These are phyloP conservation scores for Schwanniomyces sp. DNA, from an alignment of 805 yeast genomes.

Conservation along the genomic window DNA sequence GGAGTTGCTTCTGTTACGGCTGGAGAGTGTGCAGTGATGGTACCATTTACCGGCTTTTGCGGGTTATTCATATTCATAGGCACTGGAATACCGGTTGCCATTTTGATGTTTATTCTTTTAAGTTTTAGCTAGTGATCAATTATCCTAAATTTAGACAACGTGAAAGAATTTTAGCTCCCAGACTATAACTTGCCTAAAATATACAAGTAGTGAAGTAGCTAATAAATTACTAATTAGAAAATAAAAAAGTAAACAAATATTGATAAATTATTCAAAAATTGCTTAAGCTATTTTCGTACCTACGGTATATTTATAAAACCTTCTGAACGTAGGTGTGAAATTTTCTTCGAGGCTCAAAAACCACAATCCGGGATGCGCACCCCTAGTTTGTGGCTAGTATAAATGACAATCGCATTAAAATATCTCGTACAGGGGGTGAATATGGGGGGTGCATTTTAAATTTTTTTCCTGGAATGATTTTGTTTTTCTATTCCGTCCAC, in stretches of 20 bases:
- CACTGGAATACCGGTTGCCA: slow-evolving; percentile 18
- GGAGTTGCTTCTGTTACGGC: slow-evolving; percentile 11
- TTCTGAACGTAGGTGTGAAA: neutral
- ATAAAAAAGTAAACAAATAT: neutral
- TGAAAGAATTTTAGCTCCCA: neutral
- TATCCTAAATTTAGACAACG: neutral
- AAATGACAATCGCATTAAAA: neutral
- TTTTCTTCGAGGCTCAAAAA: slow-evolving; percentile 3
- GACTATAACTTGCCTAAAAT: neutral
- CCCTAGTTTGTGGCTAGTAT: slow-evolving; percentile 3
- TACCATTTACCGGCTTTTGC: slow-evolving; percentile 13
- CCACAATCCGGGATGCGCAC: neutral
- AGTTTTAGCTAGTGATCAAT: neutral
- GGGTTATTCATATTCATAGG: slow-evolving; percentile 15
- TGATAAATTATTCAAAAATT: neutral
- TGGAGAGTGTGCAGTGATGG: slow-evolving; percentile 10
- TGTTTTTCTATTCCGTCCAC: neutral
- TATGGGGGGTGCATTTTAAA: neutral
- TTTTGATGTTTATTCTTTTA: neutral
- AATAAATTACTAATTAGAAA: neutral
- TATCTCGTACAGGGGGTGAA: slow-evolving; percentile 1
- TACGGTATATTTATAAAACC: slow-evolving; percentile 1
- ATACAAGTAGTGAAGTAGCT: neutral
- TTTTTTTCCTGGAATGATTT: neutral
- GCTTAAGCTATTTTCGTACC: neutral